These are phyloP conservation scores for Gaultheria prostrata DNA, from an alignment of 148 eudicot genomes.

Conservation along the genomic window DNA sequence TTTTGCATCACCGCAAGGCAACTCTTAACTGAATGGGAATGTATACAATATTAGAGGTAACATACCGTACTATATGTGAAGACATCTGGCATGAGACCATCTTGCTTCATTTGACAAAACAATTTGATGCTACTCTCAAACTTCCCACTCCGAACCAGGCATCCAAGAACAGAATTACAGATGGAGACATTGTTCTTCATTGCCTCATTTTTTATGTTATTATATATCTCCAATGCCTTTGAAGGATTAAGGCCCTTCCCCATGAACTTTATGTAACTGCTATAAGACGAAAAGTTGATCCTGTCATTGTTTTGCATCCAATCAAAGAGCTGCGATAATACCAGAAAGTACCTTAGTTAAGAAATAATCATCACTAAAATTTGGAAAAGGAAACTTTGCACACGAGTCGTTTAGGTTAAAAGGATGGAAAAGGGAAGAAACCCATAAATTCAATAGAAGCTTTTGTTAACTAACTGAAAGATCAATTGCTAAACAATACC, in stretches of 20 bases:
- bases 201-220: slow-evolving; percentile 55
- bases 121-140: slow-evolving; percentile 48
- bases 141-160: slow-evolving; percentile 56
- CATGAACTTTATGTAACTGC: slow-evolving; percentile 74
- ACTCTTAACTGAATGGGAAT: neutral
- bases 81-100: slow-evolving; percentile 75
- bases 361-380: neutral
- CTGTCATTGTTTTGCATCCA: slow-evolving; percentile 79
- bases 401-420: neutral
- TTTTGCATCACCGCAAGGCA: neutral
- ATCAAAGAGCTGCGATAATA: slow-evolving; percentile 65
- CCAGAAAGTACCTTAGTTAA: neutral
- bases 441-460: neutral
- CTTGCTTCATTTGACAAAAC: slow-evolving; percentile 82
- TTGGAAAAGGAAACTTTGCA: neutral
- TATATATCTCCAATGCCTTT: slow-evolving; percentile 57
- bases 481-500: neutral
- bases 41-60: neutral
- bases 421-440: neutral
- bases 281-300: slow-evolving; percentile 68
- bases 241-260: slow-evolving; percentile 50
- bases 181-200: slow-evolving; percentile 55
- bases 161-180: slow-evolving; percentile 78
- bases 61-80: slow-evolving; percentile 85
- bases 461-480: neutral